Base-by-base conservation (phyloP, 1,284 basidiomycete genomes). In the Boletus semigastroideus region DNA sequence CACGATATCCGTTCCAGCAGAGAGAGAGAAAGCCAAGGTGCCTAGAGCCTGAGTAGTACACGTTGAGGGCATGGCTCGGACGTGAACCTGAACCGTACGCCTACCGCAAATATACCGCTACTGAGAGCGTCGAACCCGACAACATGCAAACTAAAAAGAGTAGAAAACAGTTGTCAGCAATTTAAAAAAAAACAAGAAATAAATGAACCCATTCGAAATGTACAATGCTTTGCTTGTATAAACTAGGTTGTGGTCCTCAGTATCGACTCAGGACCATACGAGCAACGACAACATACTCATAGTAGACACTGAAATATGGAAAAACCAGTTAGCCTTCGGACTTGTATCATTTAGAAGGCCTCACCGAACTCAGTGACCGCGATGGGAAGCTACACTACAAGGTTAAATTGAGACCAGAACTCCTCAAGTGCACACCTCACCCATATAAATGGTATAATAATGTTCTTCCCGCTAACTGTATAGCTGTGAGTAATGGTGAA, bases 401-500 rank as follows among this genome's bases (percentile, higher is more conserved):
- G n/a, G 8, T 9, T 25, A 11, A n/a, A 25, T 20, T 20, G 16
- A 41, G 38, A 33, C 10, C 17, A 10, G 17, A 33, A 31, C 46
- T 2, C 7, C 4, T 20, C 28, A 37, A 16, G 8, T 11, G n/a
- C 11, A 16, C 8, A 44, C 7, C 48, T 14, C 30, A 64, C 61
- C 42, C 47, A 64, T 49, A 57, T 7, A 2, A 53, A 0, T 5
- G 47, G 49, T 3, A 6, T 27, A 13, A 48, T 0, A 6, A 59
- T 17, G 10, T 38, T 52, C 20, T 34, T 63, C 10, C 11, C 16
- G 8, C 49, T 59, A 12, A 62, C 59, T 62, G 30, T 10, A n/a
- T 1, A 1, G 3, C 3, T 16, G 7, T 62, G 30, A 64, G 37
- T 10, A 31, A 6, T 16, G 3, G 1, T n/a, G 3, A 22, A 17